phyloP scores from a whole-genome alignment of 495 filamentous ascomycete genomes.

The Penicillium subrubescens region DNA sequence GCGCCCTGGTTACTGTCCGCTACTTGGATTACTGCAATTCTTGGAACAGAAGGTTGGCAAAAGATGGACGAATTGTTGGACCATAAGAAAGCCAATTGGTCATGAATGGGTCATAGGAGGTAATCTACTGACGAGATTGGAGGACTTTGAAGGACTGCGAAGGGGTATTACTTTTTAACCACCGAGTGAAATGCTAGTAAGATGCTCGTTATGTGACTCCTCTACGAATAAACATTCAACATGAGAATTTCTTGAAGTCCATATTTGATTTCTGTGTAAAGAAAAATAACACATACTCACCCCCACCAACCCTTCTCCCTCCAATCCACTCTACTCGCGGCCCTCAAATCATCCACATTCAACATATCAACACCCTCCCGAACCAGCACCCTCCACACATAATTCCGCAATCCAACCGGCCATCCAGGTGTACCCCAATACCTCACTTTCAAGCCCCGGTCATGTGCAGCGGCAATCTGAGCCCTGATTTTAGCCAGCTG shows the following conservation, averaged over 20 bases:
- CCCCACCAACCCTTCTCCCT: slow-evolving; percentile 18
- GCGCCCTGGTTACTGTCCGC: neutral
- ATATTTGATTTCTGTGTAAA: neutral
- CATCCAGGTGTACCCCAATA: slow-evolving; percentile 72
- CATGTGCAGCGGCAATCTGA: slow-evolving; percentile 62
- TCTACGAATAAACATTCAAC: neutral
- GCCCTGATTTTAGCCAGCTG: slow-evolving; percentile 58
- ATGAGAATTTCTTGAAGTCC: neutral
- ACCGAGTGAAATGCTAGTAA: neutral
- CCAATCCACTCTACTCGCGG: slow-evolving; percentile 27
- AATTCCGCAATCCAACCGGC: slow-evolving; percentile 59
- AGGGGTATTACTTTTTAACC: neutral
- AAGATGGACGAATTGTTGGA: neutral
- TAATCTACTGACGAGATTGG: too few species aligned
- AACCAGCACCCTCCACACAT: slow-evolving; percentile 64
- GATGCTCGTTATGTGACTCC: neutral
- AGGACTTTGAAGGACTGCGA: too few species aligned
- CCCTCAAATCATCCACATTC: slow-evolving; percentile 32
- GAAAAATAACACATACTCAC: neutral
- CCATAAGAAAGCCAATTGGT: neutral
- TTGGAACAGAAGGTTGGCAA: neutral
- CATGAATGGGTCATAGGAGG: too few species aligned
- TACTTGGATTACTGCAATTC: neutral
- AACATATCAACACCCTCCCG: slow-evolving; percentile 58
- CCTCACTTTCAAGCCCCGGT: slow-evolving; percentile 59